Conservation (phyloP, 2,329 filamentous ascomycete genomes). For the Dactylellina drechsleri region DNA sequence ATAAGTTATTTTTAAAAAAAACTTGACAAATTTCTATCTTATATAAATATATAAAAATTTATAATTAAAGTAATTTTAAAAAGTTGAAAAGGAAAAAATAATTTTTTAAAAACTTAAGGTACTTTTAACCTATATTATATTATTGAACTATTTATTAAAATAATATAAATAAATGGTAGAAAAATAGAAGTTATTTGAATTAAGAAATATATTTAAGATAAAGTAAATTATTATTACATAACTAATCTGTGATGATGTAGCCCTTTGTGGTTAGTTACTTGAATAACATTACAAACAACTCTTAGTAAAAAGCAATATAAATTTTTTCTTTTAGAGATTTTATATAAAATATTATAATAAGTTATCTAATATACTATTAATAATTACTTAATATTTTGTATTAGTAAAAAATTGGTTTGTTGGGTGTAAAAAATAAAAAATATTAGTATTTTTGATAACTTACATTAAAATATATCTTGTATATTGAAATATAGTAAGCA, state of each 20-base stretch:
- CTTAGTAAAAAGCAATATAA: conserved; percentile 26
- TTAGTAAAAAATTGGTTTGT: conserved; percentile 58
- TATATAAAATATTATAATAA: conserved; percentile 59
- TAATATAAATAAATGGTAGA: conserved; percentile 63
- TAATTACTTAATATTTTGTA: conserved; percentile 21
- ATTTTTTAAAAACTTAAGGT: conserved; percentile 64
- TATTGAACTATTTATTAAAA: conserved; percentile 65
- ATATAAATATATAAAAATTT: conserved; percentile 28
- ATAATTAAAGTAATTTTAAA: conserved; percentile 16
- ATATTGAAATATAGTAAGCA: not conserved
- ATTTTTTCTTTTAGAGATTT: conserved; percentile 61
- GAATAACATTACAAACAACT: conserved; percentile 65
- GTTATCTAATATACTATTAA: conserved; percentile 56
- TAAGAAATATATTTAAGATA: conserved; percentile 68
- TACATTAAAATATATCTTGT: not conserved
- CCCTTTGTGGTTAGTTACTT: conserved; percentile 67
- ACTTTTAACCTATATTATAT: conserved; percentile 66
- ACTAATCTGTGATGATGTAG: conserved; percentile 65
- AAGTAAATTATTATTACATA: conserved; percentile 63
- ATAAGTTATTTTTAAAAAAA: conserved; percentile 9
- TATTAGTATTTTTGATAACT: conserved; percentile 62
- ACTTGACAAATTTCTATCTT: conserved; percentile 26
- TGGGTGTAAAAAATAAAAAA: conserved; percentile 64
- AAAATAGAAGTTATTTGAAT: conserved; percentile 59
- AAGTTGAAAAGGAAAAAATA: conserved; percentile 17